Percentiles rank a stretch among this genome's conserved stretches.
Evolutionary conservation across 805 yeast genomes (phyloP).

Genomic region (Saccharomycopsis sp.): DNA sequence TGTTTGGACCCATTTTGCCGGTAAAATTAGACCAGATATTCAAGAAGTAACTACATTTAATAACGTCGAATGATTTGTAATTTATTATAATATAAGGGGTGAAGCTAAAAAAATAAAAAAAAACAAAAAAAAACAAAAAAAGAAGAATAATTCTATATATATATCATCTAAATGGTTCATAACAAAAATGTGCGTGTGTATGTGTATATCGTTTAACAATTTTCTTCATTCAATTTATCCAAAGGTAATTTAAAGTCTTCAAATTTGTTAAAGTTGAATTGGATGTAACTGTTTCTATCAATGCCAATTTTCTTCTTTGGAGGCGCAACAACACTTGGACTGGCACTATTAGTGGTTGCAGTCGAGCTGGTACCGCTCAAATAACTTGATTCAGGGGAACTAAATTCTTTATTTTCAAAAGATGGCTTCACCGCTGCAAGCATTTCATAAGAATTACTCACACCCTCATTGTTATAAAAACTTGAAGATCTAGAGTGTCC

Average conservation of each 20-base stretch:
- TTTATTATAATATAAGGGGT: neutral
- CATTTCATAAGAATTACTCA: neutral
- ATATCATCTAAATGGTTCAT: neutral
- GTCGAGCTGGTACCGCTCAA: neutral
- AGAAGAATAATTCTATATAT: neutral
- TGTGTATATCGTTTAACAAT: neutral
- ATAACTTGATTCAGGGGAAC: too few relatives aligned
- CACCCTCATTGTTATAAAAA: slow-evolving; percentile 9
- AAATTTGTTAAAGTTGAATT: slow-evolving; percentile 16
- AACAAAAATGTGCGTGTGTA: neutral
- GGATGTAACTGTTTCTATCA: slow-evolving; percentile 18
- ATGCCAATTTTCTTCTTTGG: slow-evolving; percentile 13
- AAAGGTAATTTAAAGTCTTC: slow-evolving; percentile 14
- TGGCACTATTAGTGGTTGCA: neutral
- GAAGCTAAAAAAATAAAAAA: neutral
- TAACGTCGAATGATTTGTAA: neutral
- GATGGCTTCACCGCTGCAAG: neutral
- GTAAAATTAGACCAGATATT: neutral
- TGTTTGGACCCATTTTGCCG: neutral
- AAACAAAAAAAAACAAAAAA: neutral
- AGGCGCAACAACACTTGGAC: slow-evolving; percentile 1
- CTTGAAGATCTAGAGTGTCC: slow-evolving; percentile 18
- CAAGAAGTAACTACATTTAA: neutral
- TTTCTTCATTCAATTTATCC: neutral
- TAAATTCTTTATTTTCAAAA: too few relatives aligned